phyloP scores from a whole-genome alignment of 139 green algal species.

The Asterochloris erici region DNA sequence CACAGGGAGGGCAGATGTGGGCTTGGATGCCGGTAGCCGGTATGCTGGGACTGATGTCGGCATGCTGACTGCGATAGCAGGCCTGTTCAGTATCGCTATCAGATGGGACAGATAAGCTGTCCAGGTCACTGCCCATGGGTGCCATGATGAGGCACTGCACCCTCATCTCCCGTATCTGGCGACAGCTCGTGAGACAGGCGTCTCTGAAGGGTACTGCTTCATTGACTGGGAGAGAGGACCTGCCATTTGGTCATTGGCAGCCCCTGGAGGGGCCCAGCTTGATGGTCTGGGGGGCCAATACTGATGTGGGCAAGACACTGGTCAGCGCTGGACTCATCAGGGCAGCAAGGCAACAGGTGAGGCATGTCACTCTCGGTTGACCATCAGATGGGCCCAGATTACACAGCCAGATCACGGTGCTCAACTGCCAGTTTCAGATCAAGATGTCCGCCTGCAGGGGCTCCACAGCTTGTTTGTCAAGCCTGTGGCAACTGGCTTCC shows the following conservation, averaged over 20 bases:
- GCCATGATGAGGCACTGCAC: no score
- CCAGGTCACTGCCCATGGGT: no score
- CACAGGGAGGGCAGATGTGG: no score
- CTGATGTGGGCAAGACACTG: constrained; percentile 93
- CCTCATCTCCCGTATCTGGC: no score
- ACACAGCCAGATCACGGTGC: background rate
- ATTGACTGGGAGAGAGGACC: no score
- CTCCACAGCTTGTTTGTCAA: constrained; percentile 84
- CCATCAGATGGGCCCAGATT: background rate
- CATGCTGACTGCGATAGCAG: no score
- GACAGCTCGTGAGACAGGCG: no score
- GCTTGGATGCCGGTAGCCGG: no score
- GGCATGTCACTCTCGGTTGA: background rate
- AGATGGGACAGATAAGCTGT: no score
- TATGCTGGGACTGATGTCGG: no score
- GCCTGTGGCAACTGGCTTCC: constrained; percentile 95
- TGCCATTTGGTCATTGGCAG: background rate
- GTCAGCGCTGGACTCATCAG: constrained; percentile 71
- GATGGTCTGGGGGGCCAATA: constrained; percentile 92
- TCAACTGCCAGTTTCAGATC: background rate
- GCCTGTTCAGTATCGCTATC: no score
- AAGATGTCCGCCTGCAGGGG: constrained; percentile 35
- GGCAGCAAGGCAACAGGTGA: constrained; percentile 25
- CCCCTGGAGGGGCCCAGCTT: constrained; percentile 30
- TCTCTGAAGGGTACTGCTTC: no score